Evolutionary conservation across 108 stramenopile genomes (phyloP).

Genomic region (Skeletonema potamos): DNA sequence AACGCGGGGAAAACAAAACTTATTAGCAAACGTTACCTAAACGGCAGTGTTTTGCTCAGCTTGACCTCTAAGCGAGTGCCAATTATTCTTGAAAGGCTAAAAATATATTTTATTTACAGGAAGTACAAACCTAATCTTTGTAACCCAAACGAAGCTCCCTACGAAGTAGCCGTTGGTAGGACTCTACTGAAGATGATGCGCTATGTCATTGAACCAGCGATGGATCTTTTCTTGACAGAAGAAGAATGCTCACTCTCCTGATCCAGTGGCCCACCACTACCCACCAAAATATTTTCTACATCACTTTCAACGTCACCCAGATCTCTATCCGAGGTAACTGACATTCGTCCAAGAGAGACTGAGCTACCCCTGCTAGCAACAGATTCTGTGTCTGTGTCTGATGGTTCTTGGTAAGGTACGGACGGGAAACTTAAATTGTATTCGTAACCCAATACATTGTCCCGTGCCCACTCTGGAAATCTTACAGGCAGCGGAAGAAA

Average conservation of each 20-base stretch:
- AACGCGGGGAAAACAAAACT: not conserved
- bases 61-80: not conserved
- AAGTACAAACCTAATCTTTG: not conserved
- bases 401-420: conserved; percentile 54
- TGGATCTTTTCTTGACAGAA: not conserved
- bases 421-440: conserved; percentile 58
- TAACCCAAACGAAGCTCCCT: no score
- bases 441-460: conserved; percentile 80
- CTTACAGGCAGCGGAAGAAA: conserved; percentile 62
- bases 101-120: no score
- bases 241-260: not conserved
- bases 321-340: not conserved
- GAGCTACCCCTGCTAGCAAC: conserved; percentile 6
- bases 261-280: not conserved
- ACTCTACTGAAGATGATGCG: no score
- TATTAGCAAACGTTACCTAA: no score
- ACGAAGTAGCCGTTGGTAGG: no score
- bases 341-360: not conserved
- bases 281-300: not conserved
- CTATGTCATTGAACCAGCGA: not conserved
- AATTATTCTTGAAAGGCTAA: no score
- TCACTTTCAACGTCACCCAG: not conserved
- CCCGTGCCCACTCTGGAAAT: conserved; percentile 74
- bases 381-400: conserved; percentile 26
- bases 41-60: no score